Percentiles rank a stretch among this genome's conserved stretches.
These are phyloP conservation scores for Rhizophagus clarus DNA, from an alignment of 192 early-diverging fungal species.

Conservation along the genomic window DNA sequence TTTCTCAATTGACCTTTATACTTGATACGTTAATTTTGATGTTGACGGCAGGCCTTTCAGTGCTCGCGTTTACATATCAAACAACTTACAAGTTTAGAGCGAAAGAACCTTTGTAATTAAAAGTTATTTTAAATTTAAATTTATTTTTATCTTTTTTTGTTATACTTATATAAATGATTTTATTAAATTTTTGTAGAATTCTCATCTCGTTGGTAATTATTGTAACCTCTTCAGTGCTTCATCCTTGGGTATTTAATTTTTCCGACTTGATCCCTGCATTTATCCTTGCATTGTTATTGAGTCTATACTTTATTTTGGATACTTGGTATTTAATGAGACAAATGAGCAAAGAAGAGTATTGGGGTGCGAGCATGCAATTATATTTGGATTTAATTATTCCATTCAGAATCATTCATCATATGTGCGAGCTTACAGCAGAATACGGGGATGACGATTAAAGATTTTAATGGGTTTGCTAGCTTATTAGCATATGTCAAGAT, in stretches of 20 bases:
- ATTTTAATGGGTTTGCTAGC: not conserved
- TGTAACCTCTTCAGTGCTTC: not conserved
- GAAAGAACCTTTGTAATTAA: conserved; percentile 24
- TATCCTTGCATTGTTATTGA: not conserved
- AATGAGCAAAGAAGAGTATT: conserved; percentile 22
- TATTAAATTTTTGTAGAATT: not conserved
- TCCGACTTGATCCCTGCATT: conserved; percentile 13
- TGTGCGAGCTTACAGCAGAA: conserved; percentile 23
- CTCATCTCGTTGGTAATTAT: not conserved
- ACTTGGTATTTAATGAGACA: conserved; percentile 24
- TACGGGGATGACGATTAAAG: not conserved
- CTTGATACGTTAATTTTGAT: conserved; percentile 21
- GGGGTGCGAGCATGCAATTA: conserved; percentile 25
- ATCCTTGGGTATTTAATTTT: conserved; percentile 1
- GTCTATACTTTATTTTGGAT: conserved; percentile 27
- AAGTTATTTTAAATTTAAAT: too few relatives aligned
- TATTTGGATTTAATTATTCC: conserved; percentile 27
- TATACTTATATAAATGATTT: not conserved
- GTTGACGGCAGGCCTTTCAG: not conserved
- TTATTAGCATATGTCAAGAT: too few relatives aligned
- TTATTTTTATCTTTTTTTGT: not conserved
- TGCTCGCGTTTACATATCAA: conserved; percentile 15
- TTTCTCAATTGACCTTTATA: not conserved
- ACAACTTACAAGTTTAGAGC: conserved; percentile 5
- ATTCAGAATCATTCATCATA: conserved; percentile 27